These are phyloP conservation scores for Tylopilus felleus DNA, from an alignment of 768 basidiomycete genomes.

Conservation along the genomic window DNA sequence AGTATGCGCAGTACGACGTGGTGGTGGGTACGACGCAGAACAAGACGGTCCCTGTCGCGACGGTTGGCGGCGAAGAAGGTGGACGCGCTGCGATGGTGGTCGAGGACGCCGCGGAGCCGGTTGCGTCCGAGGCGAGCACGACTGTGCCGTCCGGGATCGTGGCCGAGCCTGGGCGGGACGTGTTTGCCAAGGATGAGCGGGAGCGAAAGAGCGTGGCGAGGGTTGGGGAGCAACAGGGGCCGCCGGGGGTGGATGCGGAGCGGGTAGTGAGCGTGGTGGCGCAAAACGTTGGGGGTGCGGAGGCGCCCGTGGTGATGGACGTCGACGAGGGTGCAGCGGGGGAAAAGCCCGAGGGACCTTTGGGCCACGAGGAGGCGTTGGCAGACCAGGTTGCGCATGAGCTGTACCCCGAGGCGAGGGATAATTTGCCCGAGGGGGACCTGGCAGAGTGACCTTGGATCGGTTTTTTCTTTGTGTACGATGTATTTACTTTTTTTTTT, in stretches of 20 bases:
- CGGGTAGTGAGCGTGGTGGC: constrained; percentile 39
- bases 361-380: constrained; percentile 47
- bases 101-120: constrained; percentile 32
- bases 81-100: constrained; percentile 56
- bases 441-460: too few relatives aligned
- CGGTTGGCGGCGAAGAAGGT: constrained; percentile 50
- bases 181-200: constrained; percentile 56
- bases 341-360: constrained; percentile 37
- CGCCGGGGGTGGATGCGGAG: constrained; percentile 5
- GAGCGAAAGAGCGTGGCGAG: constrained; percentile 46
- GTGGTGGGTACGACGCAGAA: constrained; percentile 37
- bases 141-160: constrained; percentile 46
- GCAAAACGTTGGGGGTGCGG: background rate
- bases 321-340: background rate
- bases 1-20: constrained; percentile 59
- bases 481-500: too few relatives aligned
- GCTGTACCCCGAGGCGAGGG: constrained; percentile 42
- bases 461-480: too few relatives aligned
- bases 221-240: background rate
- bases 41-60: constrained; percentile 39
- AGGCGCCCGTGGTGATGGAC: background rate
- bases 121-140: constrained; percentile 30
- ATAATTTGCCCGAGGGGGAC: too few relatives aligned
- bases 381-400: constrained; percentile 54
- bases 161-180: constrained; percentile 71